phyloP scores from a whole-genome alignment of 106 monocot species.

The Ottelia alismoides region DNA sequence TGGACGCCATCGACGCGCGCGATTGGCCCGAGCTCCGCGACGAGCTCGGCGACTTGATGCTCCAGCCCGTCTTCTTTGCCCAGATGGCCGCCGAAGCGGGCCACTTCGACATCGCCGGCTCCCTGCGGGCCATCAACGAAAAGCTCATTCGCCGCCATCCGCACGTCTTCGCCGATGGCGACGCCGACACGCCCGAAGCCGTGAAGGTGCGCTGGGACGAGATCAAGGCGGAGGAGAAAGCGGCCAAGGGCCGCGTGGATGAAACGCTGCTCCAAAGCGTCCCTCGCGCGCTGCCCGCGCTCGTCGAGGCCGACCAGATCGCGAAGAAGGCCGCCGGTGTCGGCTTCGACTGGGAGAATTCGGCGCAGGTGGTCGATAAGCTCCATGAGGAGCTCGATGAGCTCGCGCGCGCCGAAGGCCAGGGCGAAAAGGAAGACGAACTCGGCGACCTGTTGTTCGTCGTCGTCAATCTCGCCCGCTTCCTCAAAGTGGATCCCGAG shows the following conservation, averaged over 20 bases:
- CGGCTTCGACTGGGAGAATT: too few relatives aligned
- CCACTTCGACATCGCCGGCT: neutral
- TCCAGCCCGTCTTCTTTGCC: neutral
- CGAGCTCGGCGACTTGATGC: neutral
- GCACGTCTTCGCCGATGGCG: neutral
- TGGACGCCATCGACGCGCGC: neutral
- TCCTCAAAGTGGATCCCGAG: too few relatives aligned
- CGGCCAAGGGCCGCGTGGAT: neutral
- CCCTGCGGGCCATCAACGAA: neutral
- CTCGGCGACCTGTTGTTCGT: too few relatives aligned
- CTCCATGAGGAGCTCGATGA: too few relatives aligned
- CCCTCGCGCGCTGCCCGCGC: too few relatives aligned
- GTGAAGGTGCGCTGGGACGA: neutral
- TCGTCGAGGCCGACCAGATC: too few relatives aligned
- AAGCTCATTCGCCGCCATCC: neutral
- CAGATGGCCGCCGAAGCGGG: neutral
- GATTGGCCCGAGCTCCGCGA: neutral
- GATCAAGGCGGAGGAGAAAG: neutral
- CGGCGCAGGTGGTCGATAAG: too few relatives aligned
- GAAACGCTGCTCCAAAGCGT: too few relatives aligned
- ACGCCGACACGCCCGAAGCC: neutral
- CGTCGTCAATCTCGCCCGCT: too few relatives aligned
- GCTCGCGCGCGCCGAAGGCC: too few relatives aligned
- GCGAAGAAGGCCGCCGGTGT: too few relatives aligned
- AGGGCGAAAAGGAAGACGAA: too few relatives aligned